Base-by-base conservation (phyloP, 179 eudicot genomes). In the Gypsophila paniculata region DNA sequence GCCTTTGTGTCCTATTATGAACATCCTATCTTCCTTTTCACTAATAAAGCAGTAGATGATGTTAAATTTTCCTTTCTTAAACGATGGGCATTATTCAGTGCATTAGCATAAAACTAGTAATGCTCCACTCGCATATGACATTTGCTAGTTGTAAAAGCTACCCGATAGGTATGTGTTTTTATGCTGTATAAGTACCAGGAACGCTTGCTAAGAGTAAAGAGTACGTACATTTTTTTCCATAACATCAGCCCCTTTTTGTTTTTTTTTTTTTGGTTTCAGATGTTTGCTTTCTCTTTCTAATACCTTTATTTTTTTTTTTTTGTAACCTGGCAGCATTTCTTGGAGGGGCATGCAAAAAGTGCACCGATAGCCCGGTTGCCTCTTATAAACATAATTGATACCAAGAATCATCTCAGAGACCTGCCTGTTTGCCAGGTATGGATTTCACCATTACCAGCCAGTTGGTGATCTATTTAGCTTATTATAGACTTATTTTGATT, bases 291-390 rank as follows among this genome's bases (percentile, higher is more conserved):
- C 8, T 59, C 48, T 23, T 23, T 15, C 49, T 18, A 6, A 6
- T 38, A 8, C 12, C 26, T 8, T 38, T 13, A 53, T 34, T 29
- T 61, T 39, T 18, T 8, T 38, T 13, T 39, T 34, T 29, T 61
- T 39, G 14, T 64, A 29, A 49, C 8, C 59, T n/a, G 57, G 42
- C 93, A 94, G 99, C 99, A 91, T 86, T 94, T 90, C 76, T 84
- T 94, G 96, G 99, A 94, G 85, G 97, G 96, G 59, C 99, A 94
- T 82, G 88, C 97, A 69, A 88, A 90, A 86, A 88, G 87, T 82
- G 86, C 91, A 66, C 97, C 99, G 61, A 86, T 94, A 64, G 83
- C 95, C 71, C 88, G 99, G 69, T 80, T 94, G 80, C 99, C 99
- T 77, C 88, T 94, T 39, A 86, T 94, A 67, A 91, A 93, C 61